Evolutionary conservation across 352 stramenopile species (phyloP), one percentile per base, ranked within the genome.

Genomic region (Poterioochromonas sp.): DNA sequence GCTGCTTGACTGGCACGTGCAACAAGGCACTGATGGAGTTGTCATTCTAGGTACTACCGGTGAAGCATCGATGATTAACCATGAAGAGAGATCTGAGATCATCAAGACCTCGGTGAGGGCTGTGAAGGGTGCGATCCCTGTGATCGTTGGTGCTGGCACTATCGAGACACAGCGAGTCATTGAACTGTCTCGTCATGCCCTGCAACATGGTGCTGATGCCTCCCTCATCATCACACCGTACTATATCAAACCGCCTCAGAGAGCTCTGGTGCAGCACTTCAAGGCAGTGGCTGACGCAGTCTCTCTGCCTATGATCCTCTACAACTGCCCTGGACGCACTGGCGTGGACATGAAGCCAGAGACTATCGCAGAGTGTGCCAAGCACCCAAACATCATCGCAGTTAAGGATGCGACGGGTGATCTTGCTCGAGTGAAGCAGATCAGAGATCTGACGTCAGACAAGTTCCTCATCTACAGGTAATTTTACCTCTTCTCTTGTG

Each of bases 211-310:
- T 22, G 92, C 89, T 68, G 93, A 98, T 84, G 94, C 92, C 39
- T 94, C 87, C 64, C 86, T 99, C 0, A 88, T 98, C 41, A 94
- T 98, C 1, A 97, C 93, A 78, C 95, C 95, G 65, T 98, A 98
- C 86, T 99, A 99, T 87, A 96, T 98, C 85, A 99, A 99, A 87
- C 94, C 95, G 49, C 96, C 94, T 32, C 94, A 98, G 85, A 90
- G 93, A 81, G 92, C 90, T 20, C 82, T 98, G 64, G 92, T 97
- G 76, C 86, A 93, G 47, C 93, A 98, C 85, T 97, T 97, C 84
- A 93, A 79, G 29, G 73, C 69, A 29, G 8, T 88, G 54, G 85
- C 86, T 41, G 78, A 78, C 12, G 74, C 32, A 43, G 71, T 94
- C 37, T 92, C 91, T 11, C 82, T 98, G 69, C 94, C 94, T 32